Base-by-base conservation (phyloP, 2,329 filamentous ascomycete species). In the Fusarium multiceps region DNA sequence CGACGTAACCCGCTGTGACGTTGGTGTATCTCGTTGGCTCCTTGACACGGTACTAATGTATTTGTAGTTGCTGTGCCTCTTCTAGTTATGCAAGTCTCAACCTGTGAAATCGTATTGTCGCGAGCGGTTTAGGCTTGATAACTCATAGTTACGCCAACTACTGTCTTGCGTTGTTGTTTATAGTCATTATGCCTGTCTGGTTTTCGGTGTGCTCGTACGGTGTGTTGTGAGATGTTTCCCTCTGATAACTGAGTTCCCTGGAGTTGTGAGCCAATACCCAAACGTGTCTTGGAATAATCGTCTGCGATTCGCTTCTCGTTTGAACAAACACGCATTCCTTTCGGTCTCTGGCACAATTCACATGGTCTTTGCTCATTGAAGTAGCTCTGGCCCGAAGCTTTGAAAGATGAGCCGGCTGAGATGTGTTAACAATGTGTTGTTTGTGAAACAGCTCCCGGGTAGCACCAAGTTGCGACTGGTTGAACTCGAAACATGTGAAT, bases 361-460 rank as follows among this genome's bases (percentile, higher is more conserved):
- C 32, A 47, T 3, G 10, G 18, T 10, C 16, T 47, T 11, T 9
- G 27, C 20, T 21, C 16, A 16, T 20, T 7, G 21, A n/a, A 34
- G 63, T 21, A 23, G 34, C 34, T 41, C 41, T 63, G 20, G 25
- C 42, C 32, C 46, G 7, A 18, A 42, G 21, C 40, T 43, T 57
- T 16, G 16, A 51, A 23, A 23, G n/a, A 21, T 20, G 56, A 28
- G 21, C 32, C 34, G 41, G 7, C 8, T 16, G 6, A 53, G 25
- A 45, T 48, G 45, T 32, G 55, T 42, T 56, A 6, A 20, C 27
- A 28, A 30, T 20, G 49, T 34, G 13, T 51, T 57, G n/a, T 55
- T 46, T 59, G 72, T 69, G 69, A 56, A 64, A 73, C 61, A 43
- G 45, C 46, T 59, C 50, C 60, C 55, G 60, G 58, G 72, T 73